These are phyloP conservation scores for Kwoniella sp. DNA, from an alignment of 768 basidiomycete genomes.

Conservation along the genomic window DNA sequence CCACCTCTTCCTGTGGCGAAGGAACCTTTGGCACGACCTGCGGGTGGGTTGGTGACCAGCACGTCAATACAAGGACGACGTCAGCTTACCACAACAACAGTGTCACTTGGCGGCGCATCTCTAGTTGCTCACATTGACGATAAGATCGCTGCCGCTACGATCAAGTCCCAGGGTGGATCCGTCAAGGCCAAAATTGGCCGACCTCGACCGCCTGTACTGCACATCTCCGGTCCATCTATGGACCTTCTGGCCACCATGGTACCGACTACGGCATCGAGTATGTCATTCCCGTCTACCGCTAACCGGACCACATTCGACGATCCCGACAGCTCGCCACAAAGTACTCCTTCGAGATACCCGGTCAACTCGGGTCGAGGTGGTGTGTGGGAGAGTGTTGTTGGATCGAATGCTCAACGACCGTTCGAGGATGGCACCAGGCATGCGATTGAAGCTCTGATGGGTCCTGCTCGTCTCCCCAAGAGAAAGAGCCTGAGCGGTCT, in stretches of 20 bases:
- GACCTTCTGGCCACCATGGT: neutral
- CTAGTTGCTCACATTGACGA: conserved; percentile 22
- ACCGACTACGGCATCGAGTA: conserved; percentile 4
- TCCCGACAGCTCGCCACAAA: neutral
- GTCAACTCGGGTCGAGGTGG: conserved; percentile 19
- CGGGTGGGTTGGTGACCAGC: neutral
- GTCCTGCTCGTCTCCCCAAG: conserved; percentile 39
- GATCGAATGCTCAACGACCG: conserved; percentile 11
- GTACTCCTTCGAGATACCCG: conserved; percentile 10
- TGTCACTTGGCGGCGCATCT: neutral
- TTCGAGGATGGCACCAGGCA: conserved; percentile 9
- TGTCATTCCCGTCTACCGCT: conserved; percentile 6
- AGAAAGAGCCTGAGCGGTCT: conserved; percentile 46
- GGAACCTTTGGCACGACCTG: conserved; percentile 6
- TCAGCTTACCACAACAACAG: neutral
- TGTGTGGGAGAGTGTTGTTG: conserved; percentile 28
- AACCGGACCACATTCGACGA: conserved; percentile 6
- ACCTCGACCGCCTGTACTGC: conserved; percentile 19
- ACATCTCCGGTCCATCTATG: conserved; percentile 27
- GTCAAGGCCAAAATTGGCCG: neutral
- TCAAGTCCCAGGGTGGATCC: conserved; percentile 13
- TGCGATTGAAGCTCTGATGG: conserved; percentile 25
- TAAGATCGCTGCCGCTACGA: conserved; percentile 19
- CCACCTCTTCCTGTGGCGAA: neutral
- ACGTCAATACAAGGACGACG: neutral